Evolutionary conservation across 495 filamentous ascomycete genomes (phyloP), one percentile per base, ranked within the genome.

Genomic region (Terfezia boudieri): DNA sequence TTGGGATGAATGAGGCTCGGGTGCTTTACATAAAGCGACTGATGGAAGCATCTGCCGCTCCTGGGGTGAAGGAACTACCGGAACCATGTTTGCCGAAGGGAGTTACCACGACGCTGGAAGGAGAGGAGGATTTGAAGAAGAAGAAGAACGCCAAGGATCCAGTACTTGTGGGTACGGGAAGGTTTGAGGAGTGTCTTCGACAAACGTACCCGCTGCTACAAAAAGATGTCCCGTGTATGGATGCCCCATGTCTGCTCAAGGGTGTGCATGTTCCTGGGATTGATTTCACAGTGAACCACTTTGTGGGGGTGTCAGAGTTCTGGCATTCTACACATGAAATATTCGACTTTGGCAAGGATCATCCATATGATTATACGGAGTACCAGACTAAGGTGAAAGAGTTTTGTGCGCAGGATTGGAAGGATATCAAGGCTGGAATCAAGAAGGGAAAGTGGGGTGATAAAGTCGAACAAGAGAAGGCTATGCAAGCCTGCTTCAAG

Each of bases 251-350:
- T 66, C 70, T 99, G 37, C 70, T 99, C 20, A 80, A 90, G 57
- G 84, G 92, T 0, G 75, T 86, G 50, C 87, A 96, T 62, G 85
- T 87, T 2, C 90, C 90, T 0, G 86, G 89, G 1, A 95, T 99
- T 54, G 90, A 99, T 66, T 99, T 96, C 63, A 81, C 90, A 53
- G 80, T 99, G 41, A 99, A 99, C 57, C 90, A 96, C 64, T 99
- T 99, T 62, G 81, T 99, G 26, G 90, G 90, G 8, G 89, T 99
- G 53, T 94, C 87, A 16, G 90, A 99, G 64, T 99, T 93, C 64
- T 99, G 90, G 90, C 90, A 99, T 68, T 94, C 89, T 0, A 99
- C 90, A 0, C 89, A 95, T 62, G 86, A 92, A 51, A 79, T 95
- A 0, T 95, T 96, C 61, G 83, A 86, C 57, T 79, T 78, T 64